Conservation (phyloP, 192 early-diverging fungal genomes). For the Coemansia sp. region DNA sequence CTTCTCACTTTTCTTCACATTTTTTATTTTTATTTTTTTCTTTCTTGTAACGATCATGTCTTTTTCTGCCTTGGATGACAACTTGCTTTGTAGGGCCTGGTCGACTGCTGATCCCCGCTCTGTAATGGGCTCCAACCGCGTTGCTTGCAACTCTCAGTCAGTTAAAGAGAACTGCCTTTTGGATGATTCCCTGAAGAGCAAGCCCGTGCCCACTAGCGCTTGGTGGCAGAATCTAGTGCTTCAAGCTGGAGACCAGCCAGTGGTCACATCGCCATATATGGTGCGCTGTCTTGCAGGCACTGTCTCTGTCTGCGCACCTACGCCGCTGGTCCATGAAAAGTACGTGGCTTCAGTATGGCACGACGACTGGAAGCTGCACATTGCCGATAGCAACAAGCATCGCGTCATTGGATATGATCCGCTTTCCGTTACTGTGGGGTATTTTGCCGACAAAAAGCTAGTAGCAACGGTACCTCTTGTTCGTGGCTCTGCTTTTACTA, state of each 20-base stretch:
- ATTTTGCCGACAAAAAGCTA: not conserved
- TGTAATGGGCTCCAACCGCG: conserved; percentile 2
- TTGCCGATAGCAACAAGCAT: conserved; percentile 9
- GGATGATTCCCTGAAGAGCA: conserved; percentile 3
- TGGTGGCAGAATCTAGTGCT: conserved; percentile 55
- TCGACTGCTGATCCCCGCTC: conserved; percentile 11
- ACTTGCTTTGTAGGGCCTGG: conserved; percentile 3
- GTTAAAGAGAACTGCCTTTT: conserved; percentile 12
- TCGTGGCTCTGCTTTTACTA: conserved; percentile 46
- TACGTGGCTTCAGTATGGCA: conserved; percentile 34
- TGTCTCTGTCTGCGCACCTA: conserved; percentile 29
- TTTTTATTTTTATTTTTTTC: not conserved
- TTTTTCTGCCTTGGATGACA: no score
- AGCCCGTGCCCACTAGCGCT: conserved; percentile 36
- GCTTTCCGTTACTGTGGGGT: conserved; percentile 35
- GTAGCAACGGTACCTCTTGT: conserved; percentile 29
- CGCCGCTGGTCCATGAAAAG: conserved; percentile 10
- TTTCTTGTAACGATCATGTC: not conserved
- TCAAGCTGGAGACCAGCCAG: conserved; percentile 33
- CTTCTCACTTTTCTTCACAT: not conserved
- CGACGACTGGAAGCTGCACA: conserved; percentile 37
- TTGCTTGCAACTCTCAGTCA: conserved; percentile 20
- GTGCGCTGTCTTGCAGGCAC: conserved; percentile 18
- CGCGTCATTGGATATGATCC: conserved; percentile 27
- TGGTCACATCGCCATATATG: conserved; percentile 44